phyloP scores from a whole-genome alignment of 345 rosid species.

The Salix purpurea region DNA sequence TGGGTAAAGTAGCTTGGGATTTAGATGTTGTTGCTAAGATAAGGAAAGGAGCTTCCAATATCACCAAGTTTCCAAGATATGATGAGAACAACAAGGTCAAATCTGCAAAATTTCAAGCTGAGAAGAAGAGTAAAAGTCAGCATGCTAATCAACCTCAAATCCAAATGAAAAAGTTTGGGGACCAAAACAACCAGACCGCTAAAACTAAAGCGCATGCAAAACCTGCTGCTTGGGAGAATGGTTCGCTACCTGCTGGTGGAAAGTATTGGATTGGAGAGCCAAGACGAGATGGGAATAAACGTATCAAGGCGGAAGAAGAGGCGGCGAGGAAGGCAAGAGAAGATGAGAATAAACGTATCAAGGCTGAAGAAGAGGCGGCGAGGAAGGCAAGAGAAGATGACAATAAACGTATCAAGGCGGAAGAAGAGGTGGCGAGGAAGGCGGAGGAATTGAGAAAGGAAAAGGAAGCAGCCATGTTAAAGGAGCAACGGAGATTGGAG shows the following conservation, averaged over 20 bases:
- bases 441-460: slow-evolving; percentile 61
- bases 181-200: slow-evolving; percentile 38
- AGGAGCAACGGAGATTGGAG: slow-evolving; percentile 64
- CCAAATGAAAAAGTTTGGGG: slow-evolving; percentile 34
- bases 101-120: slow-evolving; percentile 46
- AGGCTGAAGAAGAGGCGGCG: slow-evolving; percentile 66
- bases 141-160: slow-evolving; percentile 56
- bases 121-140: slow-evolving; percentile 57
- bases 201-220: slow-evolving; percentile 39
- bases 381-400: slow-evolving; percentile 58
- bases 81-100: slow-evolving; percentile 52
- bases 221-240: slow-evolving; percentile 30
- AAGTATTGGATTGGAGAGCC: slow-evolving; percentile 41
- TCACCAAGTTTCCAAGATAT: slow-evolving; percentile 61
- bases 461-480: slow-evolving; percentile 55
- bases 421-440: slow-evolving; percentile 63
- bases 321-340: slow-evolving; percentile 48
- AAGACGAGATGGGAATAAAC: slow-evolving; percentile 49
- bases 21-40: slow-evolving; percentile 27
- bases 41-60: slow-evolving; percentile 49
- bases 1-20: no score
- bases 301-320: slow-evolving; percentile 71
- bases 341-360: slow-evolving; percentile 50
- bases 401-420: slow-evolving; percentile 56
- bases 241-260: slow-evolving; percentile 27